phyloP scores from a whole-genome alignment of 441 rosid genomes.

The Biscutella laevigata region DNA sequence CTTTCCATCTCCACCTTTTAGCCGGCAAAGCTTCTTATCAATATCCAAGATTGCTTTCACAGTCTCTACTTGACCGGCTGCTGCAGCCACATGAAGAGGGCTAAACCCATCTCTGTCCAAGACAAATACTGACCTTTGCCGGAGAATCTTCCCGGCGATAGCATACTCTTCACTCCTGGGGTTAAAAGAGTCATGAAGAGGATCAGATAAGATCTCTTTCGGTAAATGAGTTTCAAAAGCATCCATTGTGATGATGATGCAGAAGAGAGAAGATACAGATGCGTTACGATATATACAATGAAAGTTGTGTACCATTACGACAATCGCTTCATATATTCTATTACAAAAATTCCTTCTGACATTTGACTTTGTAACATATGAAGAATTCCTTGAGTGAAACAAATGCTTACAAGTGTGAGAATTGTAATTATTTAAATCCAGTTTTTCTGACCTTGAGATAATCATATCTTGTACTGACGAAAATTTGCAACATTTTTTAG shows the following conservation, averaged over 20 bases:
- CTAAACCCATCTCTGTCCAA: constrained; percentile 34
- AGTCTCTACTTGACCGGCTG: constrained; percentile 27
- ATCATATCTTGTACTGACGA: no score
- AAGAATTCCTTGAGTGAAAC: neutral
- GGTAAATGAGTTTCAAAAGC: constrained; percentile 9
- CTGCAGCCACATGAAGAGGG: constrained; percentile 38
- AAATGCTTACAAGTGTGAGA: constrained; percentile 15
- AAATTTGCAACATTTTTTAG: no score
- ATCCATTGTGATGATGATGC: constrained; percentile 14
- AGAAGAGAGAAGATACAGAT: neutral
- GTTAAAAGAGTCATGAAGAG: constrained; percentile 23
- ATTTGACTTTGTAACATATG: constrained; percentile 20
- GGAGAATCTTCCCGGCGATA: constrained; percentile 23
- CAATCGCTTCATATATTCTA: neutral
- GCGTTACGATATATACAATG: constrained; percentile 6
- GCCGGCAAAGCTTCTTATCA: constrained; percentile 27
- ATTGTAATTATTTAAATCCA: neutral
- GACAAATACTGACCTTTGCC: constrained; percentile 27
- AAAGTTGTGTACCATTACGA: constrained; percentile 5
- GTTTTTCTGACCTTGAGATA: no score
- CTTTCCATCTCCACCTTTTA: constrained; percentile 29
- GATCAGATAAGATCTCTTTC: constrained; percentile 5
- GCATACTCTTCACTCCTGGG: constrained; percentile 25
- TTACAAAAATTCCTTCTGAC: constrained; percentile 10
- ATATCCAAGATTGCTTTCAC: constrained; percentile 25